These are phyloP conservation scores for Babjeviella inositovora DNA, from an alignment of 805 yeast genomes.

Conservation along the genomic window DNA sequence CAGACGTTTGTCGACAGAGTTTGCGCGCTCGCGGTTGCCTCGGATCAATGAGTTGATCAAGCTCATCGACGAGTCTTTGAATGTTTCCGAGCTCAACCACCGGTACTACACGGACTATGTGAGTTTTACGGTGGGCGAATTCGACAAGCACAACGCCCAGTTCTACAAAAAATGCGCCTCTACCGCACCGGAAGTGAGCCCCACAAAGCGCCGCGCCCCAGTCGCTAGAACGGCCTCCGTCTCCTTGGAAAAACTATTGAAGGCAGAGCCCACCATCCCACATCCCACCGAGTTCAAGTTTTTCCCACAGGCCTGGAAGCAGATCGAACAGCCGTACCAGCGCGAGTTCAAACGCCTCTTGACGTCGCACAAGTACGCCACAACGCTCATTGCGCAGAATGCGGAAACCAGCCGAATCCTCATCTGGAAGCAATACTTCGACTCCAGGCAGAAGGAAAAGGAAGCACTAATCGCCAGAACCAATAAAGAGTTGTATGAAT, in stretches of 20 bases:
- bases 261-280: conserved; percentile 1
- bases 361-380: conserved; percentile 4
- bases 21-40: conserved; percentile 10
- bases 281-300: background rate
- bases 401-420: conserved; percentile 5
- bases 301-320: too few relatives aligned
- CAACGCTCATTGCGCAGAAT: conserved; percentile 5
- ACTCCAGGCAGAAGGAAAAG: conserved; percentile 5
- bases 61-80: conserved; percentile 12
- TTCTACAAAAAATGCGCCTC: background rate
- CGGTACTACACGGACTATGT: background rate
- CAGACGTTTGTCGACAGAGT: conserved; percentile 10
- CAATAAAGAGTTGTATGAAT: background rate
- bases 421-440: conserved; percentile 7
- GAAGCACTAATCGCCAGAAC: conserved; percentile 2
- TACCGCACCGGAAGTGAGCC: conserved; percentile 1
- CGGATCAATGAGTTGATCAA: conserved; percentile 13
- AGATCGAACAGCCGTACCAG: background rate
- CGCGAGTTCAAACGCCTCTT: conserved; percentile 1
- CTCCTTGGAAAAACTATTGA: background rate
- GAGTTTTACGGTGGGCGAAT: background rate
- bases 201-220: background rate
- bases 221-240: too few relatives aligned
- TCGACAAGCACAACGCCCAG: background rate
- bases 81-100: conserved; percentile 2